phyloP scores from a whole-genome alignment of 2,329 filamentous ascomycete genomes.

The Penicillium paneum region DNA sequence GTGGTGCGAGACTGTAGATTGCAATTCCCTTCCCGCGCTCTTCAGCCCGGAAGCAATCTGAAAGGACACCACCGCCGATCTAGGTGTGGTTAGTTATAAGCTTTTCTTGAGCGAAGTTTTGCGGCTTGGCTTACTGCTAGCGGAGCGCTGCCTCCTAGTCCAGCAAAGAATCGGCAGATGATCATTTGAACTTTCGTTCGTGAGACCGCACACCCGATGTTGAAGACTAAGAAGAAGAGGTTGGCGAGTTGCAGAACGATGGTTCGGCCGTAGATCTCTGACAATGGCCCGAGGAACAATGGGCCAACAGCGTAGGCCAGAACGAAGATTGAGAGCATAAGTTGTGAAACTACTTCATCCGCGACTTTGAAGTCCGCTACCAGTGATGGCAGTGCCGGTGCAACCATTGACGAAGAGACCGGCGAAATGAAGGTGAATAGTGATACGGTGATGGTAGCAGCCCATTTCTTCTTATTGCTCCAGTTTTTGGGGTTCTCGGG shows the following conservation, averaged over 20 bases:
- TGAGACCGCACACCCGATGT: conserved; percentile 58
- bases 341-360: conserved; percentile 43
- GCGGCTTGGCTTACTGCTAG: conserved; percentile 43
- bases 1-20: conserved; percentile 61
- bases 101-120: not conserved
- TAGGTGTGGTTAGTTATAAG: conserved; percentile 15
- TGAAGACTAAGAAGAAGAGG: conserved; percentile 56
- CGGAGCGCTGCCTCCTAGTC: conserved; percentile 58
- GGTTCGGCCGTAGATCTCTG: conserved; percentile 56
- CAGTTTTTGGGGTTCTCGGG: conserved; percentile 54
- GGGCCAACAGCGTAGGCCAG: conserved; percentile 55
- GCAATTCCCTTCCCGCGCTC: conserved; percentile 61
- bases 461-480: conserved; percentile 56
- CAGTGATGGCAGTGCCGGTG: conserved; percentile 52
- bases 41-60: conserved; percentile 59
- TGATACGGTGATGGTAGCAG: conserved; percentile 53
- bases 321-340: conserved; percentile 56
- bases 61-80: conserved; percentile 51
- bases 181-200: conserved; percentile 54
- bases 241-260: conserved; percentile 55
- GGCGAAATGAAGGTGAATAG: conserved; percentile 62
- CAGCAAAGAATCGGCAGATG: conserved; percentile 57
- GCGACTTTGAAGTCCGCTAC: conserved; percentile 54
- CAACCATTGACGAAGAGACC: conserved; percentile 60
- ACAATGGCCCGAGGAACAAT: conserved; percentile 52